A percentile compares a stretch with the other conserved stretches of the same genome.
These are phyloP conservation scores for Gossypium anomalum DNA, from an alignment of 345 rosid genomes.

Conservation along the genomic window DNA sequence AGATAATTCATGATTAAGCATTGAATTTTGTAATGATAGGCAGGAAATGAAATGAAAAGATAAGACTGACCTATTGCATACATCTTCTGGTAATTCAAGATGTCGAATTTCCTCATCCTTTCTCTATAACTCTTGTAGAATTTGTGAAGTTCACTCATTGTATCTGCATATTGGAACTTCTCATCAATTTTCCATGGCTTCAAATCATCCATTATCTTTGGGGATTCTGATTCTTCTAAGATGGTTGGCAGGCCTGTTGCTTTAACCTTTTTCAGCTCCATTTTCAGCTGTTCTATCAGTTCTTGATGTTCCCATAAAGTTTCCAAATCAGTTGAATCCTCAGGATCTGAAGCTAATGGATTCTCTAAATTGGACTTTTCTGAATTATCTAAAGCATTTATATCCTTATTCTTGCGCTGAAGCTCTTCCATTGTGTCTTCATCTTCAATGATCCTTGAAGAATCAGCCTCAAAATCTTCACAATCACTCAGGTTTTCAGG, in stretches of 20 bases:
- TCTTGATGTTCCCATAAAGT: constrained; percentile 91
- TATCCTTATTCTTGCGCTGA: constrained; percentile 11
- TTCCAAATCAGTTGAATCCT: constrained; percentile 51
- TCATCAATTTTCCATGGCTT: constrained; percentile 94
- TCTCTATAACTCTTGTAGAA: constrained; percentile 84
- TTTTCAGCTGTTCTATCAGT: constrained; percentile 78
- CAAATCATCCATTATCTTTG: constrained; percentile 70
- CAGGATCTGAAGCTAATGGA: constrained; percentile 29
- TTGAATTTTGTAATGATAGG: not conserved
- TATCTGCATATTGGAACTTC: constrained; percentile 52
- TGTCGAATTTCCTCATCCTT: constrained; percentile 83
- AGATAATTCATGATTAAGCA: constrained; percentile 4
- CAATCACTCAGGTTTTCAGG: constrained; percentile 40
- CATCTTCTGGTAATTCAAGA: constrained; percentile 90
- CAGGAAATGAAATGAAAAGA: not conserved
- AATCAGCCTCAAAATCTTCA: constrained; percentile 22
- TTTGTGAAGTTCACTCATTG: constrained; percentile 75
- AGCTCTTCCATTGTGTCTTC: constrained; percentile 26
- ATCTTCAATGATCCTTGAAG: constrained; percentile 17
- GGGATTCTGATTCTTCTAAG: constrained; percentile 68
- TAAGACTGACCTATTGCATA: constrained; percentile 71
- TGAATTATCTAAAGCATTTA: not conserved
- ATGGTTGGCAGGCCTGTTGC: constrained; percentile 80
- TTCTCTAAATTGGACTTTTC: constrained; percentile 16
- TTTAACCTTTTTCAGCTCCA: constrained; percentile 85